Evolutionary conservation across 306 rosid genomes (phyloP), one percentile per base, ranked within the genome.

Genomic region (Clitoria ternatea): DNA sequence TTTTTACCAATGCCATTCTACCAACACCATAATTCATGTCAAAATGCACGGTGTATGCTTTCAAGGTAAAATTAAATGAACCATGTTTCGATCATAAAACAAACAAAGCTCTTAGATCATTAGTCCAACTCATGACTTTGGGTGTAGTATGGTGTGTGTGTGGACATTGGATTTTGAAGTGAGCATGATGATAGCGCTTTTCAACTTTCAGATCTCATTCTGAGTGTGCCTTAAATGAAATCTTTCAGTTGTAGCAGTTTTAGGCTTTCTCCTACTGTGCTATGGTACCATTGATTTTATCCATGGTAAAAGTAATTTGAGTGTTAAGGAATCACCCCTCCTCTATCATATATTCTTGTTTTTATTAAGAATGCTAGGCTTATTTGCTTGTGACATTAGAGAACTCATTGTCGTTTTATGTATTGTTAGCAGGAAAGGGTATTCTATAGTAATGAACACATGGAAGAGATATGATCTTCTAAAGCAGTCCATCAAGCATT

Each of bases 381-480:
- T 30, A 49, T 45, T 40, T 65, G 39, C 37, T 26, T 61, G 40
- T 57, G 59, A 69, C n/a, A n/a, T 24, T 8, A 42, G 42, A 42
- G 32, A 22, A 48, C 27, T 78, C 52, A 48, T 22, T 65, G 45
- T 61, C 17, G 37, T 24, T 72, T 12, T 49, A 64, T 63, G 12
- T 54, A 26, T 49, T 75, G 50, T 27, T 43, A 26, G n/a, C 85
- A 94, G 99, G 87, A 91, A 79, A 82, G 92, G 97, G 35, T 94
- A 87, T 69, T 75, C 96, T 48, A 89, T 94, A 45, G 81, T 94
- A 49, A 94, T 94, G 85, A 94, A 94, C 85, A 94, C 99, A 22
- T 94, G 99, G 99, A 94, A 94, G 82, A 85, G 99, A 77, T 83
- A 94, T 50, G 99, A 94, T 87, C 96, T 94, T 6, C 62, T 94